Percentiles rank a stretch among this genome's conserved stretches.
Evolutionary conservation across 352 stramenopile species (phyloP).

Genomic region (Globisporangium ultimum): DNA sequence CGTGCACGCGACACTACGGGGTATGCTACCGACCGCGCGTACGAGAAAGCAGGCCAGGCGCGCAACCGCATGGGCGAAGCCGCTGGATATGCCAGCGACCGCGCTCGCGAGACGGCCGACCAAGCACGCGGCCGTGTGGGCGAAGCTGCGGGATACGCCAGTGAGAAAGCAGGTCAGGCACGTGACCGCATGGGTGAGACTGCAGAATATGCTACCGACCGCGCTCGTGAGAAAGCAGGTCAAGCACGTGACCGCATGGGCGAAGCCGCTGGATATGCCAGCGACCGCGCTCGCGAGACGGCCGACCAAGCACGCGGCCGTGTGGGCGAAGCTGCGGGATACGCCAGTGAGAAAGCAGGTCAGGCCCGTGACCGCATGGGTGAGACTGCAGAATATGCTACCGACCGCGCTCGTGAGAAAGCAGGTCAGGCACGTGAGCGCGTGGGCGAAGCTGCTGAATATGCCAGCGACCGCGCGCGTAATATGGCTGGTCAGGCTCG

Average conservation of each 20-base stretch:
- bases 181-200: constrained; percentile 1
- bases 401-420: too few species aligned
- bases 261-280: neutral
- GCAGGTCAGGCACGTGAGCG: too few species aligned
- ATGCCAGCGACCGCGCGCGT: constrained; percentile 1
- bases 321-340: constrained; percentile 3
- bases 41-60: too few species aligned
- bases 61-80: too few species aligned
- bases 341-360: neutral
- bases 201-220: constrained; percentile 1
- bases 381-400: constrained; percentile 22
- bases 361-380: constrained; percentile 24
- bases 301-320: neutral
- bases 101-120: constrained; percentile 1
- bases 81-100: neutral
- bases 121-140: constrained; percentile 23
- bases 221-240: neutral
- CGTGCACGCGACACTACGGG: too few species aligned
- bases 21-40: too few species aligned
- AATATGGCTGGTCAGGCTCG: neutral
- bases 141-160: constrained; percentile 22
- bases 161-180: neutral
- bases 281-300: neutral
- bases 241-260: neutral
- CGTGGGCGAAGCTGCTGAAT: neutral